Conservation (phyloP, 371 early-diverging fungal genomes). For the Batrachochytrium dendrobatidis region DNA sequence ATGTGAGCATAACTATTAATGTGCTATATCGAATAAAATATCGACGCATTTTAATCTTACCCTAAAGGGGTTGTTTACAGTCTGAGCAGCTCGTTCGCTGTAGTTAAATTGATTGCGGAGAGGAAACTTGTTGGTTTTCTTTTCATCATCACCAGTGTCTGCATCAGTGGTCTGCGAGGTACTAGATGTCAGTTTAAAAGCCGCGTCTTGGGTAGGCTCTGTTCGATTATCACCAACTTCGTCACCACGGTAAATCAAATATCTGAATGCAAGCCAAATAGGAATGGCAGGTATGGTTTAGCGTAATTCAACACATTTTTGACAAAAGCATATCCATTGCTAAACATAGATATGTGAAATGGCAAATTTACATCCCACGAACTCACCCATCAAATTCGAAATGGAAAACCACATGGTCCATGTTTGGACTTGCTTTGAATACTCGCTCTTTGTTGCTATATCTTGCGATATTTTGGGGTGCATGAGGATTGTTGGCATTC, state of each 20-base stretch:
- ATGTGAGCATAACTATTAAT: constrained; percentile 1
- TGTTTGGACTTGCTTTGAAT: constrained; percentile 47
- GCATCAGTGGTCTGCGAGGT: constrained; percentile 5
- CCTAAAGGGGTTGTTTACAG: constrained; percentile 46
- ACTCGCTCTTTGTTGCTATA: constrained; percentile 45
- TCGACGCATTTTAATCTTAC: constrained; percentile 15
- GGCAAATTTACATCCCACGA: no score
- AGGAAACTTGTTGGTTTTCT: constrained; percentile 31
- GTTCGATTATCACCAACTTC: constrained; percentile 12
- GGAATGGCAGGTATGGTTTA: background rate
- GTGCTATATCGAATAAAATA: background rate
- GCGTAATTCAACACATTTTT: background rate
- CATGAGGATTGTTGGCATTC: constrained; percentile 56
- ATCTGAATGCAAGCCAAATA: constrained; percentile 7
- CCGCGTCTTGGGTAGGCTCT: no score
- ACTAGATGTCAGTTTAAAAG: no score
- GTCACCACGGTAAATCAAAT: constrained; percentile 15
- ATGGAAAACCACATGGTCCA: constrained; percentile 48
- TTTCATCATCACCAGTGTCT: constrained; percentile 20
- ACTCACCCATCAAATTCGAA: constrained; percentile 53
- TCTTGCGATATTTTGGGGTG: constrained; percentile 54
- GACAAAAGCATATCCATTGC: no score
- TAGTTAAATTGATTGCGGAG: constrained; percentile 52
- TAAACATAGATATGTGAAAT: no score
- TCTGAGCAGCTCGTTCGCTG: constrained; percentile 51